A percentile compares a stretch with the other conserved stretches of the same genome.
These are phyloP conservation scores for Leishmania turanica DNA, from an alignment of 208 protist species.

Conservation along the genomic window DNA sequence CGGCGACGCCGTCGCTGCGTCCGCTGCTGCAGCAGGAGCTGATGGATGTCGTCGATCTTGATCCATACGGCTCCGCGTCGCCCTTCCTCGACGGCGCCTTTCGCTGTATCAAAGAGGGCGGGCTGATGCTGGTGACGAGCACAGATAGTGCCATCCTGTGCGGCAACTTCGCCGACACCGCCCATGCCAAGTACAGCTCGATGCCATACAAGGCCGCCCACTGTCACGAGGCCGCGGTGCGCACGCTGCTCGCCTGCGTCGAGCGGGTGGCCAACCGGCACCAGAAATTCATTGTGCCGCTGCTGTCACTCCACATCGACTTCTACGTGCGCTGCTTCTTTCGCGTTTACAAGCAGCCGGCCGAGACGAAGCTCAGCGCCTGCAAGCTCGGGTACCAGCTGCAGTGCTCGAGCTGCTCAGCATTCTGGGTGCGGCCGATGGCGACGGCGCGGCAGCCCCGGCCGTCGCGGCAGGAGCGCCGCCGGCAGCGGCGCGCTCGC, in stretches of 20 bases:
- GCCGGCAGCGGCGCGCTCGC: conserved; percentile 15
- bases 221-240: conserved; percentile 96
- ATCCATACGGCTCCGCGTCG: conserved; percentile 98
- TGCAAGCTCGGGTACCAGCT: conserved; percentile 92
- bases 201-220: conserved; percentile 89
- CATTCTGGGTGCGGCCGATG: conserved; percentile 93
- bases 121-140: conserved; percentile 98
- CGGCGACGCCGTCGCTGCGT: conserved; percentile 4
- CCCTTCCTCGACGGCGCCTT: conserved; percentile 98
- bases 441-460: conserved; percentile 49
- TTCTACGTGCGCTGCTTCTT: conserved; percentile 99
- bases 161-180: conserved; percentile 97
- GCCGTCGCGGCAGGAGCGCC: conserved; percentile 21
- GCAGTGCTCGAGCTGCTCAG: conserved; percentile 96
- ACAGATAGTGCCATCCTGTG: conserved; percentile 98
- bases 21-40: conserved; percentile 83
- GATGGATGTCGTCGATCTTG: conserved; percentile 99
- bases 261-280: conserved; percentile 94
- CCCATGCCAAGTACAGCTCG: conserved; percentile 98
- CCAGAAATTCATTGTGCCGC: conserved; percentile 96
- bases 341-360: conserved; percentile 93
- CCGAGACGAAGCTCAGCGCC: conserved; percentile 88
- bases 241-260: conserved; percentile 95
- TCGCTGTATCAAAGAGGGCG: conserved; percentile 95
- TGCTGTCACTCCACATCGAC: conserved; percentile 97